Evolutionary conservation across 805 yeast genomes (phyloP), one percentile per base, ranked within the genome.

Genomic region (Suhomyces kilbournensis): DNA sequence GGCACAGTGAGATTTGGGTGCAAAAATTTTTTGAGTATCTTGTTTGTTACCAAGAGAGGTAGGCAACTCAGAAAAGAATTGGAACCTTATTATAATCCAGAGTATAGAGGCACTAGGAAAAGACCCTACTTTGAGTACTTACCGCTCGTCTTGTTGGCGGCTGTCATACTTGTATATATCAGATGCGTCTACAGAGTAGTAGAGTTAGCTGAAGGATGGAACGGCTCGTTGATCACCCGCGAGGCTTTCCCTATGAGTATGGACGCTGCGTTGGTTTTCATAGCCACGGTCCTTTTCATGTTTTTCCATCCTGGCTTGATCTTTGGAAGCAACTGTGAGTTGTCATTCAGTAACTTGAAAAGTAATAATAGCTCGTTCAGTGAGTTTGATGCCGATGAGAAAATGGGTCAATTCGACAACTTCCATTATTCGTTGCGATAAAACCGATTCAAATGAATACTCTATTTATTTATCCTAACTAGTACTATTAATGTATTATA

Each of bases 171-270:
- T 43, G 76, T 90, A 22, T 84, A 80, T 56, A 72, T 81, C 26
- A 79, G 97, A 62, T 86, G 92, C 57, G 72, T 84, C 42, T 90
- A 88, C 68, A 79, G 96, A 63, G 77, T 88, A 28, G 76, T 81
- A 38, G 97, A 90, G 67, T 73, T 90, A 53, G 67, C 83, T 2
- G 82, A 84, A 61, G 93, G 92, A 12, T 88, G 92, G 86, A 53
- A 62, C 6, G 93, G 96, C 1, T 74, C 67, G 52, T 70, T 90
- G 59, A 85, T 88, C 47, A 72, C 76, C 2, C 67, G 68, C 25
- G 63, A 77, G 3, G 63, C 74, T 3, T 66, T 83, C 62, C 71
- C 88, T 0, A 53, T 68, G 60, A 56, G 64, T 1, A 54, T 70
- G 28, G 75, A 71, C 46, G 74, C 66, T 1, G 38, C 65, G 44